phyloP scores from a whole-genome alignment of 768 basidiomycete genomes.

The Naganishia vishniacii region DNA sequence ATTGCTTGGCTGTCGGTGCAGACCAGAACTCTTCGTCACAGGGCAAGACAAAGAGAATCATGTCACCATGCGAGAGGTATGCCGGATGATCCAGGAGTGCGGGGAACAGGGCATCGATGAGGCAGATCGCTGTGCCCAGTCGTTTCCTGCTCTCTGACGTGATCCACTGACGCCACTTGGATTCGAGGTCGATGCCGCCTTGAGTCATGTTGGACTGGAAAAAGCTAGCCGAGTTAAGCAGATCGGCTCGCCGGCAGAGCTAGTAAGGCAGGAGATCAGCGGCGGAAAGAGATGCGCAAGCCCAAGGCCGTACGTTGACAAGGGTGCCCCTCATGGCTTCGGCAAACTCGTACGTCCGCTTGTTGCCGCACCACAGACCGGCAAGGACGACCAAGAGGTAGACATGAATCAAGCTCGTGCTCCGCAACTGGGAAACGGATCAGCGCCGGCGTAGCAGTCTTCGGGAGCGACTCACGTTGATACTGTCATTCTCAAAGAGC shows the following conservation, averaged over 20 bases:
- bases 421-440: conserved; percentile 13
- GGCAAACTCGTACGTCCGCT: conserved; percentile 25
- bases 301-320: conserved; percentile 8
- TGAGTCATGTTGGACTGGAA: conserved; percentile 1
- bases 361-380: conserved; percentile 23
- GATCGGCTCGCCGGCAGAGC: conserved; percentile 24
- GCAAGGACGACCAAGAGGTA: conserved; percentile 22
- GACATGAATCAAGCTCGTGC: conserved; percentile 22
- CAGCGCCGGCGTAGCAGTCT: neutral
- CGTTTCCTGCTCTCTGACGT: conserved; percentile 23
- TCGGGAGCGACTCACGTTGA: conserved; percentile 8
- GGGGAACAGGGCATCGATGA: conserved; percentile 22
- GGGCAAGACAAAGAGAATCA: conserved; percentile 19
- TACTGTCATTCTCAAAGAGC: conserved; percentile 22
- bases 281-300: too few species aligned
- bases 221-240: conserved; percentile 9
- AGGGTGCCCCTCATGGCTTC: conserved; percentile 24
- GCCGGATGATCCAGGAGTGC: conserved; percentile 23
- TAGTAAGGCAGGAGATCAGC: neutral
- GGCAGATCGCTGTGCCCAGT: conserved; percentile 12
- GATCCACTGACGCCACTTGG: conserved; percentile 17
- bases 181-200: conserved; percentile 6
- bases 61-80: conserved; percentile 22
- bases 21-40: conserved; percentile 20
- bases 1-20: conserved; percentile 17